These are phyloP conservation scores for Solanum rostratum DNA, from an alignment of 257 asterid genomes.

Conservation along the genomic window DNA sequence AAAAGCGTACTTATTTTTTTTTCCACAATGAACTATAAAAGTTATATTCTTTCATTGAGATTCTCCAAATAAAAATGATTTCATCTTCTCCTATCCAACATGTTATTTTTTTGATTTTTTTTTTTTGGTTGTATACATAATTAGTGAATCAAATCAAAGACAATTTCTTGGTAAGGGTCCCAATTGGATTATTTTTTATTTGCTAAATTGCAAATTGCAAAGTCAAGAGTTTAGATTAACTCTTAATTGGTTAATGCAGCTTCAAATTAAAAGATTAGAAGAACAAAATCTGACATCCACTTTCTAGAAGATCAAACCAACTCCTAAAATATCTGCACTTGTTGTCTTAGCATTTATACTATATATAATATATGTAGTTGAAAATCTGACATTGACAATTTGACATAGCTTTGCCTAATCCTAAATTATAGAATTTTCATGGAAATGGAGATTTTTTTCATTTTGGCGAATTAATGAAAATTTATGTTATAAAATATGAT, in stretches of 20 bases:
- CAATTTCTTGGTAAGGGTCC: background rate
- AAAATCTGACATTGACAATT: background rate
- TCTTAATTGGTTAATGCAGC: background rate
- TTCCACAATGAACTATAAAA: background rate
- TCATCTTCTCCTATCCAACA: background rate
- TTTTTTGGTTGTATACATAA: too few relatives aligned
- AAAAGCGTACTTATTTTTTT: background rate
- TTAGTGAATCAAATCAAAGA: background rate
- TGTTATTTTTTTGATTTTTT: too few relatives aligned
- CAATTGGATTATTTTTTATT: background rate
- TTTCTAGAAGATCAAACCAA: background rate
- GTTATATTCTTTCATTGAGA: background rate
- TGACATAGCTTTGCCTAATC: background rate
- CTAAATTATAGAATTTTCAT: background rate
- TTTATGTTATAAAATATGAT: background rate
- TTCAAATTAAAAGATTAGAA: background rate
- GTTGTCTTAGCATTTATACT: background rate
- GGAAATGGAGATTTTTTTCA: too few relatives aligned
- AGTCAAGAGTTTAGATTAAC: background rate
- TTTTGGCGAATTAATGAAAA: background rate
- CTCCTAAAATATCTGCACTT: background rate
- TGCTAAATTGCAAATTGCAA: background rate
- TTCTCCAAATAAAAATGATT: background rate
- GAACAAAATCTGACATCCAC: slow-evolving; percentile 5
- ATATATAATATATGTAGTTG: background rate